Evolutionary conservation across 2,329 filamentous ascomycete species (phyloP), one percentile per base, ranked within the genome.

Genomic region (Amphichorda felina): DNA sequence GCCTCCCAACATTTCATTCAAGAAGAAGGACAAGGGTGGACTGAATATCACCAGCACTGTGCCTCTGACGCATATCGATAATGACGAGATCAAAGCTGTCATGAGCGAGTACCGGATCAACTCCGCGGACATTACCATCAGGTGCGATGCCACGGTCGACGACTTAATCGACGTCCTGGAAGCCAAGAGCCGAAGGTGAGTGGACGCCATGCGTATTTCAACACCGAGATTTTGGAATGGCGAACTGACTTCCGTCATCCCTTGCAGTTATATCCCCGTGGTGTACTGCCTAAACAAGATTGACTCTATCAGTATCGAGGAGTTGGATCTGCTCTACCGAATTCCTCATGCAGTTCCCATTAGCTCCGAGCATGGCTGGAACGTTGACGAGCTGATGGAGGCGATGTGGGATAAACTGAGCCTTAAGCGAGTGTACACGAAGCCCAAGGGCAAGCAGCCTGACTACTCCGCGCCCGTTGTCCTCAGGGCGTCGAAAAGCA

Each of bases 221-320:
- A 8, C 17, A 6, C 8, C 5, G 8, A 15, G 13, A 18, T n/a
- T 15, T 37, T 4, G 15, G 18, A 2, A 11, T 24, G 11, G 19
- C 25, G 31, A 4, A 34, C 13, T n/a, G n/a, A n/a, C n/a, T n/a
- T n/a, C n/a, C n/a, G n/a, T n/a, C n/a, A n/a, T n/a, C n/a, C 2
- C 5, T 16, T 27, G 8, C 15, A 87, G 84, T 56, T 98, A 98
- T 57, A 96, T 98, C 45, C 91, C 91, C n/a, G 91, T 96, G 44
- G 85, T 98, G 37, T 98, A 98, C 63, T 91, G 93, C 29, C 72
- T 98, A 50, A 98, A 98, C 74, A 98, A 98, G 69, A 98, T 98
- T 48, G 91, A 98, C 61, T 78, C 88, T 37, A 96, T 98, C 56
- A 89, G 85, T 35, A 96, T 98, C 48, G 89, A 98, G 61, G 91